phyloP scores from a whole-genome alignment of 1,284 basidiomycete genomes.

The Phylloporus sp. region DNA sequence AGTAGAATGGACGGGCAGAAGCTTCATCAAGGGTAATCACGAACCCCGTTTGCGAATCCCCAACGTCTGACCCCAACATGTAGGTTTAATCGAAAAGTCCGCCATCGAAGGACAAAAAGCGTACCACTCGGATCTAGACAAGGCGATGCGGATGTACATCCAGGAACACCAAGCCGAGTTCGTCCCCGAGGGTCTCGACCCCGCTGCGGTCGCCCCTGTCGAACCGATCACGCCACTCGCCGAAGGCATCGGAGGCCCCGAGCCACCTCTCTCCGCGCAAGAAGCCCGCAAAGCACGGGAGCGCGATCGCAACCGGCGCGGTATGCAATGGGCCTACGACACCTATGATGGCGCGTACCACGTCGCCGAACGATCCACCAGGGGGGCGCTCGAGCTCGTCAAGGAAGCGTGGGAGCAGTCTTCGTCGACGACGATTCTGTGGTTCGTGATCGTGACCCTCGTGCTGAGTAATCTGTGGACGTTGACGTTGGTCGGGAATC shows the following conservation, averaged over 20 bases:
- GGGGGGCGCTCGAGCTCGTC: constrained; percentile 74
- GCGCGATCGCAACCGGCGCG: constrained; percentile 68
- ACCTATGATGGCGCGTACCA: constrained; percentile 74
- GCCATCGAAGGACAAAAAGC: constrained; percentile 94
- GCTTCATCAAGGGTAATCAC: constrained; percentile 88
- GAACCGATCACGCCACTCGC: constrained; percentile 30
- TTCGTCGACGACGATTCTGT: constrained; percentile 69
- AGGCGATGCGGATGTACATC: constrained; percentile 87
- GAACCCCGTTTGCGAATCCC: neutral
- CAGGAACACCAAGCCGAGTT: constrained; percentile 90
- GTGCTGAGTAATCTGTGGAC: constrained; percentile 82
- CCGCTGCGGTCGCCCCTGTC: constrained; percentile 47
- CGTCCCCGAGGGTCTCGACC: constrained; percentile 78
- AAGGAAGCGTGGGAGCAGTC: constrained; percentile 76
- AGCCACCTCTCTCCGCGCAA: constrained; percentile 16
- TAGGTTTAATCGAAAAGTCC: constrained; percentile 92
- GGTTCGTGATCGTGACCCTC: constrained; percentile 71
- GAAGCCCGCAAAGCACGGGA: constrained; percentile 56
- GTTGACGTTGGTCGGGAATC: constrained; percentile 55
- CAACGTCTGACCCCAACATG: constrained; percentile 1
- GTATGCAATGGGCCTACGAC: constrained; percentile 86
- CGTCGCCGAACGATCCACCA: constrained; percentile 71
- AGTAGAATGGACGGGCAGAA: constrained; percentile 96
- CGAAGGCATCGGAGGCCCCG: constrained; percentile 16
- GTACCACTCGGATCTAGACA: constrained; percentile 87